Percentiles rank a stretch among this genome's conserved stretches.
Evolutionary conservation across 1,139 yeast genomes (phyloP).

Genomic region (Wickerhamiella pararugosa): DNA sequence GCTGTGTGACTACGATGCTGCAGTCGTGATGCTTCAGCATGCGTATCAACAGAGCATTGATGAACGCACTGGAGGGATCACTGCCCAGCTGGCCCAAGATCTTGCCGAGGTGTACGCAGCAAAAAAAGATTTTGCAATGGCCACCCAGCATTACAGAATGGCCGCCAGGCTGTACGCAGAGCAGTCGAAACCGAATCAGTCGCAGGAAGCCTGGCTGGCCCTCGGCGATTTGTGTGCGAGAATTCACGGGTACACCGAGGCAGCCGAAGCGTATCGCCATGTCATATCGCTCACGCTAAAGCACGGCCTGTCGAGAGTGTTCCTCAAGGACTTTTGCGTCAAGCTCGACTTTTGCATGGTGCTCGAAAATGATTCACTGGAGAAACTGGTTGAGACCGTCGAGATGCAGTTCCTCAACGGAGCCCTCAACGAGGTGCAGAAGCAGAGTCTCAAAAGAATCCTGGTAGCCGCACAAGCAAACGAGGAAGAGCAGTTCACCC

Average conservation of each 20-base stretch:
- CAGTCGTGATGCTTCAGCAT: conserved; percentile 54
- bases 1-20: conserved; percentile 70
- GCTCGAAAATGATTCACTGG: not conserved
- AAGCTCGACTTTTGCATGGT: conserved; percentile 1
- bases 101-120: not conserved
- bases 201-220: not conserved
- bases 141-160: not conserved
- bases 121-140: too few relatives aligned
- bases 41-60: conserved; percentile 61
- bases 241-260: not conserved
- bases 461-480: conserved; percentile 1
- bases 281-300: not conserved
- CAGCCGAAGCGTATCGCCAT: conserved; percentile 2
- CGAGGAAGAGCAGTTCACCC: conserved; percentile 4
- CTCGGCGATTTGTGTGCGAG: conserved; percentile 3
- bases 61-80: not conserved
- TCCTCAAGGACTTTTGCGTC: not conserved
- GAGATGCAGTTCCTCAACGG: too few relatives aligned
- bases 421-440: not conserved
- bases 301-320: not conserved
- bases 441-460: conserved; percentile 1
- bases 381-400: not conserved
- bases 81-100: not conserved
- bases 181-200: not conserved
- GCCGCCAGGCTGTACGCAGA: not conserved